Evolutionary conservation across 257 asterid genomes (phyloP), one percentile per base, ranked within the genome.

Genomic region (Solanum sejunctum): DNA sequence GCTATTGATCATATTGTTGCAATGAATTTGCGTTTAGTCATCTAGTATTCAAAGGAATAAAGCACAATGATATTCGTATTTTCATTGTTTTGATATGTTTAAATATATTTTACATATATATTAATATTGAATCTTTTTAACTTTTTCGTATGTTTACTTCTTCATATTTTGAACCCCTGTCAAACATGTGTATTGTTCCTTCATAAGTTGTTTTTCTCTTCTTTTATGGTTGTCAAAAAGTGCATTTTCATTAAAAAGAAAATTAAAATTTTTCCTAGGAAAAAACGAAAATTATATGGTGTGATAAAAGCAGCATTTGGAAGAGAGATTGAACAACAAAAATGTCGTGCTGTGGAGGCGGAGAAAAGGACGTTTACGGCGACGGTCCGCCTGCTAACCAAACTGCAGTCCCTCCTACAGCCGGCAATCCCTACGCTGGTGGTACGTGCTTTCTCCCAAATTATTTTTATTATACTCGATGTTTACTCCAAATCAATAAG

Each of bases 271-370:
- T 36, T 36, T 36, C 41, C 6, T 36, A 36, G 41, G 41, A 36
- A 36, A 36, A 36, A 4, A 36, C 41, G 1, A 36, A 36, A 36
- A 36, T 12, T 47, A 18, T 67, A 23, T 49, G 8, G 84, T 61
- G 69, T 80, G 61, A 63, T 69, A 26, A 77, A 78, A 73, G 2
- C 82, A 10, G 17, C 51, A 79, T 47, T 70, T 64, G 60, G 86
- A 79, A 85, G 81, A 84, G 61, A 15, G 10, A 80, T 45, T 69
- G 26, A 57, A 49, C 13, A 39, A 89, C 61, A 78, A 23, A 52
- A 82, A 95, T 95, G 98, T 84, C 88, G 88, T 95, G 98, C 84
- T 95, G 98, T 84, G 96, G 98, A 84, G 98, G 97, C 71, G 90
- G 90, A 85, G 98, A 95, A 87, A 97, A 93, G 86, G 98, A 94